Evolutionary conservation across 805 yeast genomes (phyloP).

Genomic region (Wickerhamiella lipophila): DNA sequence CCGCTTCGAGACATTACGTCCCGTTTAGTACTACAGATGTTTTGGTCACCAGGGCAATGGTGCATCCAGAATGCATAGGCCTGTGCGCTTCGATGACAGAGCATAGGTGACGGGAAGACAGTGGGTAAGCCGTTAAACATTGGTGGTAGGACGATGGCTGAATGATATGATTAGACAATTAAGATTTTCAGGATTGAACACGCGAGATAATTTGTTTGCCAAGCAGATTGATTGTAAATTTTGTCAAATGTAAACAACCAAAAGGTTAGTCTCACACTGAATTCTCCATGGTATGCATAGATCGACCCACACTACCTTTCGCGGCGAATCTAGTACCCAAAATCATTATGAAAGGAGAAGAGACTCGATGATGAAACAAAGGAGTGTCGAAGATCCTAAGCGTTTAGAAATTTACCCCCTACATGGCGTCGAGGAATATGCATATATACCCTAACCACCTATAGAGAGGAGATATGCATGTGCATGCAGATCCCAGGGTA

Average conservation of each 20-base stretch:
- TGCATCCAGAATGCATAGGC: background rate
- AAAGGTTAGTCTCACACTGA: background rate
- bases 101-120: background rate
- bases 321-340: background rate
- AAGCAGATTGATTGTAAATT: background rate
- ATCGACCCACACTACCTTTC: background rate
- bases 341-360: background rate
- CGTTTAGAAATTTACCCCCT: background rate
- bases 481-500: background rate
- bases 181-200: background rate
- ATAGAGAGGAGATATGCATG: background rate
- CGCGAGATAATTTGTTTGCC: background rate
- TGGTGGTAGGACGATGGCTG: slow-evolving; percentile 2
- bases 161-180: background rate
- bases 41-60: background rate
- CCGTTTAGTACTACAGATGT: background rate
- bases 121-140: background rate
- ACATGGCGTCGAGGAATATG: background rate
- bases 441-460: slow-evolving; percentile 1
- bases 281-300: background rate
- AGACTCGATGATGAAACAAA: background rate
- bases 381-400: background rate
- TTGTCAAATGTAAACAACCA: background rate
- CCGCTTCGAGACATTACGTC: background rate
- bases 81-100: background rate